Evolutionary conservation across 164 flowering plant species (phyloP).

Genomic region (Paratinospora sagittata): DNA sequence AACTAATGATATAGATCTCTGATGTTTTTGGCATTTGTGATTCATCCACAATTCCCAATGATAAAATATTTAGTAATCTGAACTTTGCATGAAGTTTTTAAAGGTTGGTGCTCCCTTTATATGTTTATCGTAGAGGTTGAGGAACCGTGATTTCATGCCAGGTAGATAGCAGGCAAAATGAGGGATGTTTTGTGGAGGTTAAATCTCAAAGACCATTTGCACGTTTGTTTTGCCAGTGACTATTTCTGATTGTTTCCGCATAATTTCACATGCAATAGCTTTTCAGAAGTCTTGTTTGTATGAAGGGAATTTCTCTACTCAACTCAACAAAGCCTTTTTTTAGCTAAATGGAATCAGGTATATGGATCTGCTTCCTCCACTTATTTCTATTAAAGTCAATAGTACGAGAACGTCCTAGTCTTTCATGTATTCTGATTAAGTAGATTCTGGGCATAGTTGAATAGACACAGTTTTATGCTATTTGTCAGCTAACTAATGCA

Average conservation of each 20-base stretch:
- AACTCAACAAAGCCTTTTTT: too few relatives aligned
- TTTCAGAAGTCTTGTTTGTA: too few relatives aligned
- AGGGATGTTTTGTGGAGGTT: constrained; percentile 16
- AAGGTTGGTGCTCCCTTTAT: constrained; percentile 34
- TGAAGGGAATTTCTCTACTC: not conserved
- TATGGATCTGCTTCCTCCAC: too few relatives aligned
- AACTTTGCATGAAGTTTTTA: constrained; percentile 20
- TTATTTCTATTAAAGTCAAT: too few relatives aligned
- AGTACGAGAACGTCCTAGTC: too few relatives aligned
- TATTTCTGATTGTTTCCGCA: not conserved
- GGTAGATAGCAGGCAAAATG: constrained; percentile 32
- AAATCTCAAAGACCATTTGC: not conserved
- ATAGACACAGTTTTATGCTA: too few relatives aligned
- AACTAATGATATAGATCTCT: not conserved
- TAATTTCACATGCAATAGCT: too few relatives aligned
- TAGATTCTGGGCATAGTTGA: too few relatives aligned
- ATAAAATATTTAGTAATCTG: constrained; percentile 39
- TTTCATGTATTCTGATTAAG: too few relatives aligned
- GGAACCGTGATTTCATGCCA: constrained; percentile 31
- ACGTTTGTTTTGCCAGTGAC: not conserved
- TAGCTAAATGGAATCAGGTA: too few relatives aligned
- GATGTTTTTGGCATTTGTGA: not conserved
- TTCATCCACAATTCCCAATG: constrained; percentile 22
- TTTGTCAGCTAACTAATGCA: too few relatives aligned
- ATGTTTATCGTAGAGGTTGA: constrained; percentile 26